Evolutionary conservation across 2,329 filamentous ascomycete species (phyloP).

Genomic region (Fusarium kyushuense): DNA sequence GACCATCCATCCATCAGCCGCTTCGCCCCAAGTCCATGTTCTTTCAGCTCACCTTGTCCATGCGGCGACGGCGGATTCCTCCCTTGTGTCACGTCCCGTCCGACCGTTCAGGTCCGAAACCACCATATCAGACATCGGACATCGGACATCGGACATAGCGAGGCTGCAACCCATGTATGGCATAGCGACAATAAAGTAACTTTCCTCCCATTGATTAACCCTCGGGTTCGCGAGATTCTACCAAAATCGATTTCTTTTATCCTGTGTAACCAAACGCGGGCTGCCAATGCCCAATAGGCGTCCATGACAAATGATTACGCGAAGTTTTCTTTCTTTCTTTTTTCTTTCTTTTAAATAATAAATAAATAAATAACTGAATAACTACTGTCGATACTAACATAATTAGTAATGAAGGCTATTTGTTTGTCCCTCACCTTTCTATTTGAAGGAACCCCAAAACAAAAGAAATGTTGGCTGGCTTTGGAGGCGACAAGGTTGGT

Average conservation of each 20-base stretch:
- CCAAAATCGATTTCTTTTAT: constrained; percentile 6
- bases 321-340: too few species aligned
- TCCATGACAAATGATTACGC: constrained; percentile 15
- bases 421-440: constrained; percentile 20
- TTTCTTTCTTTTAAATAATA: too few species aligned
- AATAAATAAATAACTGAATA: too few species aligned
- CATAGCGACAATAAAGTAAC: constrained; percentile 5
- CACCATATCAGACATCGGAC: constrained; percentile 33
- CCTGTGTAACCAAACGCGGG: constrained; percentile 15
- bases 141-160: constrained; percentile 29
- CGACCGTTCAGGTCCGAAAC: constrained; percentile 22
- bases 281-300: constrained; percentile 9
- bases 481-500: constrained; percentile 36
- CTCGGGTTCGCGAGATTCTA: background rate
- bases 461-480: constrained; percentile 27
- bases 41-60: constrained; percentile 35
- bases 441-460: constrained; percentile 31
- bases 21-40: constrained; percentile 30
- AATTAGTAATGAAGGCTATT: constrained; percentile 30
- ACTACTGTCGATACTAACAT: constrained; percentile 22
- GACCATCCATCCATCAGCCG: constrained; percentile 22
- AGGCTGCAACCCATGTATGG: constrained; percentile 30
- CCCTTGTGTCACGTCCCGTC: constrained; percentile 22
- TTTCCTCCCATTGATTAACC: background rate
- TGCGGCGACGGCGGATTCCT: constrained; percentile 6